Evolutionary conservation across 140 eudicot genomes (phyloP).

Genomic region (Erigeron philadelphicus): DNA sequence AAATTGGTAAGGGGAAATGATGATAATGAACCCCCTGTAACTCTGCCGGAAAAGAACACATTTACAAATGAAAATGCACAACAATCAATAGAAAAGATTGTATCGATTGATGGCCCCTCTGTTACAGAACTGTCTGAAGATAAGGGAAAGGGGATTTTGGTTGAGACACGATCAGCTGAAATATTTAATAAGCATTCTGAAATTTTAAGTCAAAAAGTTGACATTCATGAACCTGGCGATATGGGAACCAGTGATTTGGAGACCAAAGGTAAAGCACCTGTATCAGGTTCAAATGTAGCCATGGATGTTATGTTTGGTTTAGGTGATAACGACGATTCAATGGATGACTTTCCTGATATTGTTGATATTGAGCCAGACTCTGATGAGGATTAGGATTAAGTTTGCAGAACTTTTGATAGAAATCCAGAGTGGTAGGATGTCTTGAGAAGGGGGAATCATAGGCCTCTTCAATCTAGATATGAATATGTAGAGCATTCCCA

Average conservation of each 20-base stretch:
- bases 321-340: slow-evolving; percentile 38
- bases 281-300: slow-evolving; percentile 15
- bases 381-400: slow-evolving; percentile 36
- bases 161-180: slow-evolving; percentile 23
- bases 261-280: not conserved
- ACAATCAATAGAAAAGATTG: slow-evolving; percentile 22
- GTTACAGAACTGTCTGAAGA: slow-evolving; percentile 16
- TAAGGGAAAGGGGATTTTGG: slow-evolving; percentile 38
- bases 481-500: too few species aligned
- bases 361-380: slow-evolving; percentile 87
- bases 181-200: slow-evolving; percentile 22
- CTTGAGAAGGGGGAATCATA: too few species aligned
- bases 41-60: slow-evolving; percentile 21
- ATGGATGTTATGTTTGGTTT: slow-evolving; percentile 23
- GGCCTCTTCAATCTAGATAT: too few species aligned
- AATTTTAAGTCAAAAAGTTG: slow-evolving; percentile 17
- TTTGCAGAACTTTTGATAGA: slow-evolving; percentile 23
- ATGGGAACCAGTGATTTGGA: slow-evolving; percentile 12
- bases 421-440: not conserved
- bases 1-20: slow-evolving; percentile 48
- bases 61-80: slow-evolving; percentile 17
- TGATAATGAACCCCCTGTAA: slow-evolving; percentile 28
- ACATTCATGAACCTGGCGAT: slow-evolving; percentile 6
- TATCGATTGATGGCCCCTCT: slow-evolving; percentile 21
- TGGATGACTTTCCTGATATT: slow-evolving; percentile 74